phyloP scores from a whole-genome alignment of 805 yeast species.

The Suhomyces prunicola region DNA sequence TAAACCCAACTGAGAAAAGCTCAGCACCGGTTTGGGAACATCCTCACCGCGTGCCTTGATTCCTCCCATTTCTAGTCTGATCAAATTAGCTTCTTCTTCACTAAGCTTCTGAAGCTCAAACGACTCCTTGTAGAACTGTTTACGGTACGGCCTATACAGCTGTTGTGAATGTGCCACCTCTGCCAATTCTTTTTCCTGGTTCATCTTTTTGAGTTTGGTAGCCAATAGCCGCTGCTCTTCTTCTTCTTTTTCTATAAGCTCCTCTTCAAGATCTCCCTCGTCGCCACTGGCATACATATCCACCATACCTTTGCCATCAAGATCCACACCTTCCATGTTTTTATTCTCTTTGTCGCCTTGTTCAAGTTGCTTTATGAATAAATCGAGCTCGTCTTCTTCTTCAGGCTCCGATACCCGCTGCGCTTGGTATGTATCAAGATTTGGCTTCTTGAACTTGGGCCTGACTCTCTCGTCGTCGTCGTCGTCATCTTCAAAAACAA shows the following conservation, averaged over 20 bases:
- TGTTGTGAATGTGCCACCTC: constrained; percentile 44
- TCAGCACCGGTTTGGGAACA: constrained; percentile 62
- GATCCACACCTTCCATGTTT: not conserved
- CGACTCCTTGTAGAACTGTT: constrained; percentile 61
- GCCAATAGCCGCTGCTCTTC: constrained; percentile 32
- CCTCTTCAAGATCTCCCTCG: constrained; percentile 15
- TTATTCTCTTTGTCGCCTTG: not conserved
- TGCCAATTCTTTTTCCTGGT: constrained; percentile 50
- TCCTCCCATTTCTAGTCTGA: constrained; percentile 56
- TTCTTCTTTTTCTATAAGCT: constrained; percentile 31
- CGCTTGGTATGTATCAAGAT: constrained; percentile 6
- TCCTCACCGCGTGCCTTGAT: constrained; percentile 59
- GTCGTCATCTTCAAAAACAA: constrained; percentile 25
- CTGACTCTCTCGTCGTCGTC: constrained; percentile 16
- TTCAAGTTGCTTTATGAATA: constrained; percentile 8
- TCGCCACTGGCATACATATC: constrained; percentile 20
- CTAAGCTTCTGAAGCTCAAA: constrained; percentile 48
- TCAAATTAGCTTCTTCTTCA: constrained; percentile 51
- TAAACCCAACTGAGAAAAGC: constrained; percentile 82
- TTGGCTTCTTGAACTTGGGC: constrained; percentile 21
- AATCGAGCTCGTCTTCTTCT: constrained; percentile 23
- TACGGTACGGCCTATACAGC: constrained; percentile 53
- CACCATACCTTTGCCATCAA: not conserved
- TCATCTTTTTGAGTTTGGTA: constrained; percentile 39
- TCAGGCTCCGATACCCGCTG: constrained; percentile 11